Evolutionary conservation across 257 asterid genomes (phyloP).

Genomic region (Henckelia pumila): DNA sequence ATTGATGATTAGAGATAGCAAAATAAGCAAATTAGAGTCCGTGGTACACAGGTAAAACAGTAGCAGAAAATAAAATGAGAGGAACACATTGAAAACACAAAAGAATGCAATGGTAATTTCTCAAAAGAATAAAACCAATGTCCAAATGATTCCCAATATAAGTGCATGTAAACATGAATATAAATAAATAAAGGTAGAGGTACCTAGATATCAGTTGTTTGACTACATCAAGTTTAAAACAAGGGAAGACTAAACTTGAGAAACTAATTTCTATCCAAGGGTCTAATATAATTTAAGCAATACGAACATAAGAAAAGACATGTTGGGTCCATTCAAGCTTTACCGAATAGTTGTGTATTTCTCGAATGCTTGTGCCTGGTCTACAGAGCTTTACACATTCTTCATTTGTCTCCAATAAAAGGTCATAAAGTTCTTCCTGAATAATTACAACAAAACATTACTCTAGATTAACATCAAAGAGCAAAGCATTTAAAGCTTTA

Average conservation of each 20-base stretch:
- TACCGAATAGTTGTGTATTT: slow-evolving; percentile 92
- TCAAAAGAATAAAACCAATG: too few relatives aligned
- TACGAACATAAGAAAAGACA: background rate
- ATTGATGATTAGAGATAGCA: slow-evolving; percentile 4
- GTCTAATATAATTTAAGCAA: background rate
- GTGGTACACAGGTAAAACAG: too few relatives aligned
- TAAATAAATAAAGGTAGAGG: too few relatives aligned
- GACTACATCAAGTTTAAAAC: too few relatives aligned
- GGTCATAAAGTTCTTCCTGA: slow-evolving; percentile 83
- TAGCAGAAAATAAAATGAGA: too few relatives aligned
- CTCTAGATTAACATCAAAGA: background rate
- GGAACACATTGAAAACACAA: too few relatives aligned
- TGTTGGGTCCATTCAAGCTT: slow-evolving; percentile 19
- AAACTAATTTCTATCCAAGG: slow-evolving; percentile 4
- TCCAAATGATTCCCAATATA: too few relatives aligned
- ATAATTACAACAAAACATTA: slow-evolving; percentile 23
- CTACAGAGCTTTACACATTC: slow-evolving; percentile 77
- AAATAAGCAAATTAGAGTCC: too few relatives aligned
- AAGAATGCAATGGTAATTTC: too few relatives aligned
- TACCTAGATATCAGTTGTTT: too few relatives aligned
- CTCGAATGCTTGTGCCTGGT: slow-evolving; percentile 83
- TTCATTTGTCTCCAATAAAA: slow-evolving; percentile 83
- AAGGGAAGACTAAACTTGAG: too few relatives aligned
- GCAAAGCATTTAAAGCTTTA: background rate
- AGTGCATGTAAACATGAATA: too few relatives aligned